These are phyloP conservation scores for Mortierella sp. DNA, from an alignment of 371 early-diverging fungal species.

Conservation along the genomic window DNA sequence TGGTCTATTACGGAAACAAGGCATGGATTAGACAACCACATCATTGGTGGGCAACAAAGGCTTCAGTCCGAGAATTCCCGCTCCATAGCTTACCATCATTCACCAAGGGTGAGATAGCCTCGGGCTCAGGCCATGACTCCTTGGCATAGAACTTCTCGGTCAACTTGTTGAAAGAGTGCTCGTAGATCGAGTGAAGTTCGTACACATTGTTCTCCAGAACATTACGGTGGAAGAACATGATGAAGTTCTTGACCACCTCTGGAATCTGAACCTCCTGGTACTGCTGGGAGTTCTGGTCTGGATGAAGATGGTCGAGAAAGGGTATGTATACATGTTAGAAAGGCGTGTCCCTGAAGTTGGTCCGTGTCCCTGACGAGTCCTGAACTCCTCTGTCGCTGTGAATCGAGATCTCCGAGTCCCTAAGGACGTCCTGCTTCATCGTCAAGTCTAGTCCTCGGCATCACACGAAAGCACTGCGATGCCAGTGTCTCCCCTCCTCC, in stretches of 20 bases:
- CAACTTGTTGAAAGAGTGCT: slow-evolving; percentile 90
- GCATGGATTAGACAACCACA: no score
- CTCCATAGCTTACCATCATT: slow-evolving; percentile 76
- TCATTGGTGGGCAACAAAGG: no score
- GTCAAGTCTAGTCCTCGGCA: no score
- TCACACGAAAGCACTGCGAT: no score
- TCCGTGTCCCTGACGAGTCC: no score
- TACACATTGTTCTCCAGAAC: slow-evolving; percentile 82
- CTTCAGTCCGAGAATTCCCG: background rate
- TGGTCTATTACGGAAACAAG: slow-evolving; percentile 62
- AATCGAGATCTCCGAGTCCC: no score
- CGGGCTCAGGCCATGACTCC: slow-evolving; percentile 92
- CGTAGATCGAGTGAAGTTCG: slow-evolving; percentile 90
- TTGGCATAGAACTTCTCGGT: slow-evolving; percentile 93
- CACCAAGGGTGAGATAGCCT: slow-evolving; percentile 83
- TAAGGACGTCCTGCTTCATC: no score
- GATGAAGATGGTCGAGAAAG: background rate
- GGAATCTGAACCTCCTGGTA: slow-evolving; percentile 74
- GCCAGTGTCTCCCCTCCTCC: no score
- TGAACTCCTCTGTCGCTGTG: no score
- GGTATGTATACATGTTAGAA: background rate
- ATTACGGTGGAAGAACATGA: slow-evolving; percentile 83
- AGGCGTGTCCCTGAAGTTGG: slow-evolving; percentile 1
- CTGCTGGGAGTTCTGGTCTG: slow-evolving; percentile 57
- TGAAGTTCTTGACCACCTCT: slow-evolving; percentile 85